phyloP scores from a whole-genome alignment of 164 flowering plant species.

The Echeveria elegans region DNA sequence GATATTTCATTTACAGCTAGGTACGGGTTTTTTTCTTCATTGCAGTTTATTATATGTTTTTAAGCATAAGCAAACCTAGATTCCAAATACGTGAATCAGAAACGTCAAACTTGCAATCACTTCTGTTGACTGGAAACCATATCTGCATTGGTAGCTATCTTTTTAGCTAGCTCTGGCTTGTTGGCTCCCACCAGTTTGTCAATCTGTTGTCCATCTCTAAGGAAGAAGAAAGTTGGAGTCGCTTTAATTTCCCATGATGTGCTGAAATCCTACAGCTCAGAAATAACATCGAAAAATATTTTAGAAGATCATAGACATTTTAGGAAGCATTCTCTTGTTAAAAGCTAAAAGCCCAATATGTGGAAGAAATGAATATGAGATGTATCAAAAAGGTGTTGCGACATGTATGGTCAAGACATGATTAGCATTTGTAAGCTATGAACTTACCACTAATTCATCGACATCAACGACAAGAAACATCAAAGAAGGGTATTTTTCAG shows the following conservation, averaged over 20 bases:
- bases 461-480: slow-evolving; percentile 3
- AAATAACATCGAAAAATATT: not conserved
- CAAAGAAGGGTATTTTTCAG: not conserved
- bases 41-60: too few species aligned
- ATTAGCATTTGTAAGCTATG: not conserved
- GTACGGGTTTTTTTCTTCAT: too few species aligned
- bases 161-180: slow-evolving; percentile 5
- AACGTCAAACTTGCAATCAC: not conserved
- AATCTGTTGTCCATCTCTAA: slow-evolving; percentile 1
- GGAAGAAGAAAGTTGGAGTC: slow-evolving; percentile 6
- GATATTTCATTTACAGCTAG: too few species aligned
- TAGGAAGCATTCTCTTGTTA: not conserved
- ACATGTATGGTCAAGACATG: not conserved
- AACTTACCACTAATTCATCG: slow-evolving; percentile 1
- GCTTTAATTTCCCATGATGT: slow-evolving; percentile 5
- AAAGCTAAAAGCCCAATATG: not conserved
- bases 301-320: too few species aligned
- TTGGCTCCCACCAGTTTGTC: slow-evolving; percentile 6
- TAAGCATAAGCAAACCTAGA: not conserved
- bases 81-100: not conserved
- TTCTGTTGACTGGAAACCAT: not conserved
- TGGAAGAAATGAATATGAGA: not conserved
- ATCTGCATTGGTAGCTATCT: not conserved
- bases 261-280: not conserved
- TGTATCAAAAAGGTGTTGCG: not conserved